Base-by-base conservation (phyloP, 2,329 filamentous ascomycete genomes). In the Chaetomiaceae sp. region DNA sequence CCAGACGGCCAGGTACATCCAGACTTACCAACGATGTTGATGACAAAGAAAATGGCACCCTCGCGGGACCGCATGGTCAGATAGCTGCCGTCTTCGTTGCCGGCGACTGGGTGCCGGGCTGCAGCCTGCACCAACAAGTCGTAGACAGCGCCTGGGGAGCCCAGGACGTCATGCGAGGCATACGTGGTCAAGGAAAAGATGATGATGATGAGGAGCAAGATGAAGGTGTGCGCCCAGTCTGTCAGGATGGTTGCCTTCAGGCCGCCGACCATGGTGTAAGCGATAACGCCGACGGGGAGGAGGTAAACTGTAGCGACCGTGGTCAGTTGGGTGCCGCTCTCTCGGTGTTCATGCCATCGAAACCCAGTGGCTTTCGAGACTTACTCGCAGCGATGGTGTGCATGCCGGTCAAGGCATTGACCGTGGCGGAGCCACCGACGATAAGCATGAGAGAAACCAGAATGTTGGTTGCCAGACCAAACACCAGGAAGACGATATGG, bases 201-300 rank as follows among this genome's bases (percentile, higher is more conserved):
- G 63, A 95, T 83, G 59, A 96, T 89, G 55, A 96, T 89, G 59
- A 95, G 78, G 19, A 96, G 71, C 57, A 93, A 79, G 50, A 88
- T 83, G n/a, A 93, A 83, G 0, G 89, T 93, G 64, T 96, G 90
- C 44, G 91, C 79, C 68, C 88, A 93, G 60, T 92, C 88, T 0
- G 89, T 95, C 57, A 93, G 72, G 60, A 95, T 89, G 0, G 89
- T 93, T 0, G 88, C 87, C 68, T 95, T 95, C 67, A 95, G 87
- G 6, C 89, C 89, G 41, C 82, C 83, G 41, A 83, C 76, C 50
- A 84, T 77, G 2, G 89, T 95, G 66, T 95, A 95, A 0, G 88
- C 72, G 2, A 91, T 80, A 23, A 95, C 87, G 58, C 88, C 87
- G 7, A 93, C 71, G 0, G 89, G 89, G 2, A 95, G 74, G 37